Evolutionary conservation across 2,329 filamentous ascomycete species (phyloP), one percentile per base, ranked within the genome.

Genomic region (Didymella arachidicola): DNA sequence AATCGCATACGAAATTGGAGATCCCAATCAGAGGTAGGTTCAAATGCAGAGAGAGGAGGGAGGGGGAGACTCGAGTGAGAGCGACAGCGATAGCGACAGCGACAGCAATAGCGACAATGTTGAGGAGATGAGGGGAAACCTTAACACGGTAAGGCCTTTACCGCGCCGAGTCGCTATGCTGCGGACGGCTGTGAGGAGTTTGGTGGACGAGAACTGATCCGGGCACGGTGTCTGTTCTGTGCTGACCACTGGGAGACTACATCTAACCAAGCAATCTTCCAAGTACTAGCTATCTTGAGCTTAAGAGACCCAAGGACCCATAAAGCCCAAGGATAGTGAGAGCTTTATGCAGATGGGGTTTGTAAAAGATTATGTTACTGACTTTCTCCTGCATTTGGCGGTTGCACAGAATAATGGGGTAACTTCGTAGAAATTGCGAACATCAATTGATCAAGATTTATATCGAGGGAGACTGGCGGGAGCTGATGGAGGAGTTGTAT

Each of bases 51-150:
- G 29, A 10, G 22, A 12, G 14, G 29, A 27, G 16, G 18, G 25
- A 8, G 53, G 30, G 6, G 43, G 39, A 6, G 30, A 49, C 10
- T 53, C 49, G 3, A 53, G 43, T 11, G 43, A 53, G 43, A 58
- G 55, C 10, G 48, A 58, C 8, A 53, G 43, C 14, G 27, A 19
- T 0, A 56, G 41, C 16, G 36, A 11, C 11, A 18, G 36, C 8
- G 36, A 38, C n/a, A 38, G 49, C 41, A 27, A 42, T 10, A 22
- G 29, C 10, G 32, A 38, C 16, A 44, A 25, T n/a, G 30, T 26
- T 22, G 4, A 16, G 10, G 36, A 44, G n/a, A 14, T 16, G 22
- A 38, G 8, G 12, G 4, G 7, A 7, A 22, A 22, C 1, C 4
- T 36, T 11, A 26, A 6, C 12, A 34, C 45, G 30, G 16, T 8